phyloP scores from a whole-genome alignment of 345 rosid species.

The Pseudoturritis turrita region DNA sequence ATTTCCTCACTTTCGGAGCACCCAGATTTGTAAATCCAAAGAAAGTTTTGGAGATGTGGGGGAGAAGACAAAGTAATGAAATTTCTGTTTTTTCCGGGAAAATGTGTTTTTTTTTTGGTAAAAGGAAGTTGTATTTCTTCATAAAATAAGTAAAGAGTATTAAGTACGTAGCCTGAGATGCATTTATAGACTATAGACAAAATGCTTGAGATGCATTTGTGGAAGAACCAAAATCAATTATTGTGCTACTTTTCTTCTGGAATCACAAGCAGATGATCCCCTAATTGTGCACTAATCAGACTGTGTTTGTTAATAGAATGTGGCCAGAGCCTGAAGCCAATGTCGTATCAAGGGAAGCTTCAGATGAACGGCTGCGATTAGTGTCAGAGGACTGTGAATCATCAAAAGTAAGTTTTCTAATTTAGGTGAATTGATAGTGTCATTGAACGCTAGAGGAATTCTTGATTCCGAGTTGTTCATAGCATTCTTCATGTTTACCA shows the following conservation, averaged over 20 bases:
- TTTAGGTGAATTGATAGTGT: not conserved
- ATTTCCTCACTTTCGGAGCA: not conserved
- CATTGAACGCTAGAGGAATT: not conserved
- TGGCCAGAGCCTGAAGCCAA: slow-evolving; percentile 76
- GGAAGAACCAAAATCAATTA: not conserved
- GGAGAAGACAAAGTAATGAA: not conserved
- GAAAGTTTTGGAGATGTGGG: not conserved
- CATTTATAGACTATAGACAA: not conserved
- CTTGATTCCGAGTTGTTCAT: not conserved
- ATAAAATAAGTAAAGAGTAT: not conserved
- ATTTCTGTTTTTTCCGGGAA: not conserved
- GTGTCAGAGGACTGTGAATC: slow-evolving; percentile 71
- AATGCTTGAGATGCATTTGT: not conserved
- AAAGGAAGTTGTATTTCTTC: not conserved
- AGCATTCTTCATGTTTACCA: slow-evolving; percentile 14
- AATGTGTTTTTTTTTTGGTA: not conserved
- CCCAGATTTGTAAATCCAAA: too few relatives aligned
- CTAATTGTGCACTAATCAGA: not conserved
- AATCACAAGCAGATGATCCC: not conserved
- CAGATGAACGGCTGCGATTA: slow-evolving; percentile 51
- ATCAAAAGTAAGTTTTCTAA: slow-evolving; percentile 45
- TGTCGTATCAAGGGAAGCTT: slow-evolving; percentile 38
- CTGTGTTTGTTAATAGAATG: slow-evolving; percentile 49
- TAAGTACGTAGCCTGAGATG: not conserved
- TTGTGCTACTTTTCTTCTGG: not conserved